Percentiles rank a stretch among this genome's conserved stretches.
phyloP scores from a whole-genome alignment of 2,329 filamentous ascomycete genomes.

The Colletotrichum zoysiae region DNA sequence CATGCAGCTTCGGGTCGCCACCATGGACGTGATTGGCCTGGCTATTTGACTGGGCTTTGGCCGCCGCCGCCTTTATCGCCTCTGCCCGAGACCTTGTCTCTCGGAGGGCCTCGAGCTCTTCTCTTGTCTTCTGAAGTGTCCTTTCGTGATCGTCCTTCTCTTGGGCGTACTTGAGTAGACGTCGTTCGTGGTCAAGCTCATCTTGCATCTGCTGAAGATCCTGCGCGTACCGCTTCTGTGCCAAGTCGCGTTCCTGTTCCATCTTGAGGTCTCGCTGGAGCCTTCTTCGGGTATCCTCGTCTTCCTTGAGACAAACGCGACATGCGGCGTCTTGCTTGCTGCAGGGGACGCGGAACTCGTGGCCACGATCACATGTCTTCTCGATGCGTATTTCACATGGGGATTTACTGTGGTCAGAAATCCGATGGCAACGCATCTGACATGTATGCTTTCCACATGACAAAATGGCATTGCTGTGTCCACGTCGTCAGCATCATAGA shows the following conservation, averaged over 20 bases:
- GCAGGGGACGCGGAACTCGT: conserved; percentile 64
- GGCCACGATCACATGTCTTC: conserved; percentile 64
- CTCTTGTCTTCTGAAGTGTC: conserved; percentile 58
- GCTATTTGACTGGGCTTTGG: neutral
- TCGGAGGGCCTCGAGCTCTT: conserved; percentile 60
- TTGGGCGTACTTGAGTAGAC: conserved; percentile 55
- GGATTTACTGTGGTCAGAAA: conserved; percentile 67
- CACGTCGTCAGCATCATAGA: neutral
- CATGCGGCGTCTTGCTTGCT: conserved; percentile 59
- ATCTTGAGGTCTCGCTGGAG: conserved; percentile 62
- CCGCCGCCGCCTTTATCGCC: conserved; percentile 33
- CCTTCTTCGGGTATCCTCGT: conserved; percentile 57
- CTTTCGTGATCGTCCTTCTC: conserved; percentile 60
- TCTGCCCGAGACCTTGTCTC: conserved; percentile 46
- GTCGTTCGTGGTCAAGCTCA: conserved; percentile 63
- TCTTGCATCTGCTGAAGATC: conserved; percentile 64
- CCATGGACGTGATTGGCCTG: neutral
- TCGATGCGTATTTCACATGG: conserved; percentile 53
- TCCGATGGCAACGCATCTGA: conserved; percentile 70
- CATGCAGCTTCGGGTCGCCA: too few species aligned
- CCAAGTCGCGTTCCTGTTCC: conserved; percentile 60
- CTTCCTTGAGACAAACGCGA: conserved; percentile 63
- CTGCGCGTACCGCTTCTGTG: conserved; percentile 58
- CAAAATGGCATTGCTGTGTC: conserved; percentile 7
- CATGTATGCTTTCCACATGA: conserved; percentile 72